These are phyloP conservation scores for Pecoramyces ruminantium DNA, from an alignment of 192 early-diverging fungal genomes.

Conservation along the genomic window DNA sequence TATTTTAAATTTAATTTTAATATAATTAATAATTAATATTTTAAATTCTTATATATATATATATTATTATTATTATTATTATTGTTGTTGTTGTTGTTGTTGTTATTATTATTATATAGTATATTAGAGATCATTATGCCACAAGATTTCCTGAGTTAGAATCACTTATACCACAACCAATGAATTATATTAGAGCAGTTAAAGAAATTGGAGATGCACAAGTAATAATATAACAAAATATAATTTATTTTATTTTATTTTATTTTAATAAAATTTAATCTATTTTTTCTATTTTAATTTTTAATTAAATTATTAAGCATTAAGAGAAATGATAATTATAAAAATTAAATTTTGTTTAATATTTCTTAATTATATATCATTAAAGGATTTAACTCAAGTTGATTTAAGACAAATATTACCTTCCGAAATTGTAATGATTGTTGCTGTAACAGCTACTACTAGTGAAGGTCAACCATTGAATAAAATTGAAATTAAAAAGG, in stretches of 20 bases:
- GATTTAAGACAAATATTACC: constrained; percentile 65
- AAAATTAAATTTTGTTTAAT: no score
- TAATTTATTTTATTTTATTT: constrained; percentile 22
- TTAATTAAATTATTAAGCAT: no score
- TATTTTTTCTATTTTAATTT: no score
- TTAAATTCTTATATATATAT: no score
- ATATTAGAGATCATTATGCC: constrained; percentile 78
- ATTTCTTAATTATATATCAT: neutral
- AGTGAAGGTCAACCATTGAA: constrained; percentile 52
- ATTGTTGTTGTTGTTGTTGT: no score
- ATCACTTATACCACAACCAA: constrained; percentile 65
- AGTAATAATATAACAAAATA: neutral
- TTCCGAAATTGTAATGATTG: constrained; percentile 70
- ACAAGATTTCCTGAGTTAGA: constrained; percentile 82
- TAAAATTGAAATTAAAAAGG: constrained; percentile 35
- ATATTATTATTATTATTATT: no score
- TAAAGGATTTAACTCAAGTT: constrained; percentile 57
- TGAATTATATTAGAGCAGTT: constrained; percentile 78
- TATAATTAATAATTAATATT: no score
- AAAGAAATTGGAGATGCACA: constrained; percentile 9
- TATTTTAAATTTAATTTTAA: no score
- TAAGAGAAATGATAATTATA: no score
- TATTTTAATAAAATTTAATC: no score
- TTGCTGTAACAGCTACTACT: constrained; percentile 77
- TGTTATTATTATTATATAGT: constrained; percentile 29